Base-by-base conservation (phyloP, 2,329 filamentous ascomycete genomes). In the Calonectria pseudoturangicola region DNA sequence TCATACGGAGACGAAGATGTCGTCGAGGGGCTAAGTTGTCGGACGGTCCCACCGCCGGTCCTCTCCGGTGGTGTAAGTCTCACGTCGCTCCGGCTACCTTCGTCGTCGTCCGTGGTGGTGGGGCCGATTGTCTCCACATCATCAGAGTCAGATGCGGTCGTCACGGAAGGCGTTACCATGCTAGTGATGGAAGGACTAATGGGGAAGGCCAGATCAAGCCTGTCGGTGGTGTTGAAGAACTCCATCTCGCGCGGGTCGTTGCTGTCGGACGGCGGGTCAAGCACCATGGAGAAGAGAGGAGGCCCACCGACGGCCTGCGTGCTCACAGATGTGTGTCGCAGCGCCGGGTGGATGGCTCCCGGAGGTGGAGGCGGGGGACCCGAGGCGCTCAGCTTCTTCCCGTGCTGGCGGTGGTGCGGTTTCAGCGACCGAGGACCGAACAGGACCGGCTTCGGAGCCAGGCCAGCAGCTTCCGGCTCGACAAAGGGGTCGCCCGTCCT, bases 401-500 rank as follows among this genome's bases (percentile, higher is more conserved):
- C 70, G 8, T 73, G 70, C 36, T 75, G 74, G 21, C 68, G 25
- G 21, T 36, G 47, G 25, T 50, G 51, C 7, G 54, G 3, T 27
- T 60, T 74, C 15, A 74, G 64, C 18, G 69, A 51, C 25, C 79
- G 64, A 4, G 77, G 64, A 10, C 77, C 79, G 30, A 77, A 78
- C 16, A 79, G 58, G 2, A 65, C 65, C 1, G 71, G 68, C 67
- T 74, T 75, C 3, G 41, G 69, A 9, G 51, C 13, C 1, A 51
- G 30, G 15, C 63, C 68, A 0, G 64, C 54, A 2, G 25, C 43
- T 36, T 48, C 71, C 6, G 43, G 68, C 62, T 82, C 82, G 1
- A 83, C 76, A 58, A 85, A 85, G 0, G 84, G 83, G 36, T 85
- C 84, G 27, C 79, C 66, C 33, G 18, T 45, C 54, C 13, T 74